phyloP scores from a whole-genome alignment of 257 asterid genomes.

The Fraxinus excelsior region DNA sequence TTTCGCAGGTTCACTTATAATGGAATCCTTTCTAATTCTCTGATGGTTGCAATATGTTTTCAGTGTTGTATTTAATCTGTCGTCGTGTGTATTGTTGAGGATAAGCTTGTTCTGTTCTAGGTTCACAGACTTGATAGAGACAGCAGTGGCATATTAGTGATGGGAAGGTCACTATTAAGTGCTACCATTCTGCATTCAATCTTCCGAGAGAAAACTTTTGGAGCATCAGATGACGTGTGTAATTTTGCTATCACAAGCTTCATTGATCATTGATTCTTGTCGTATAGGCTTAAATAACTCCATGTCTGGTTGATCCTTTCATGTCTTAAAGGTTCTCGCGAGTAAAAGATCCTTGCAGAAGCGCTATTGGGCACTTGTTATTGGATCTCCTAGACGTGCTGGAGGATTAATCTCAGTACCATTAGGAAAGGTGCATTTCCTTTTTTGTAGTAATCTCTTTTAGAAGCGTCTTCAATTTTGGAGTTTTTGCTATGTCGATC shows the following conservation, averaged over 20 bases:
- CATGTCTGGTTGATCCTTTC: slow-evolving; percentile 14
- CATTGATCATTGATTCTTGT: slow-evolving; percentile 10
- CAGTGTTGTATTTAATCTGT: slow-evolving; percentile 23
- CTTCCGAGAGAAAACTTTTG: slow-evolving; percentile 85
- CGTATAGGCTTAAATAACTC: slow-evolving; percentile 15
- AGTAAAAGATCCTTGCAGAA: slow-evolving; percentile 56
- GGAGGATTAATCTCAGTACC: slow-evolving; percentile 74
- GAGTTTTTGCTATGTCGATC: neutral
- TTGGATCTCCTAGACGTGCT: slow-evolving; percentile 83
- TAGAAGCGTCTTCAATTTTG: slow-evolving; percentile 3
- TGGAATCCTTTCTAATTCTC: neutral
- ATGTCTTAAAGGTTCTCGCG: slow-evolving; percentile 44
- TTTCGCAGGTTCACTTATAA: neutral
- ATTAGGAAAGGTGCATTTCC: slow-evolving; percentile 63
- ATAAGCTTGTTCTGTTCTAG: slow-evolving; percentile 56
- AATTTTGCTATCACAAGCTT: slow-evolving; percentile 1
- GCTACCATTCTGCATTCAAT: slow-evolving; percentile 80
- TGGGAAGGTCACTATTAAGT: slow-evolving; percentile 92
- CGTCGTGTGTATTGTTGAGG: slow-evolving; percentile 34
- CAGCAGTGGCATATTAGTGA: slow-evolving; percentile 90
- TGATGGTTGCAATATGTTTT: neutral
- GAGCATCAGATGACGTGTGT: slow-evolving; percentile 59
- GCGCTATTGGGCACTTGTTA: slow-evolving; percentile 89
- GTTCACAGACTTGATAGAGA: slow-evolving; percentile 98
- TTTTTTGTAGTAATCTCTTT: neutral